Conservation (phyloP, 2,329 filamentous ascomycete species). For the Fusarium nelsonii region DNA sequence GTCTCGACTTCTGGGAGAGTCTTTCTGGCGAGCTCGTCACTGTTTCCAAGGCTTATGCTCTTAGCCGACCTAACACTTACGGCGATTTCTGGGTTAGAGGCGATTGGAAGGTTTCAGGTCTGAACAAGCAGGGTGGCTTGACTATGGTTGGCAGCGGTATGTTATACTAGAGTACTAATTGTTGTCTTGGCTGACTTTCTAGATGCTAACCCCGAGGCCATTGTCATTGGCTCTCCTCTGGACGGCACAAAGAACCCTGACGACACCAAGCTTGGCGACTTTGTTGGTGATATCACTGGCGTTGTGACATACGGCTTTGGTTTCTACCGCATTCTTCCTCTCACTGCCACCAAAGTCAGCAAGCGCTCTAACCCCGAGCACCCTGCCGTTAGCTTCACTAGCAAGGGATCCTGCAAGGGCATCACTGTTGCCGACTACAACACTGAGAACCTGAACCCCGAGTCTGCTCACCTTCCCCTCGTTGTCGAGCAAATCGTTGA, state of each 20-base stretch:
- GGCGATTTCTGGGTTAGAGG: constrained; percentile 78
- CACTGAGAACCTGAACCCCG: constrained; percentile 74
- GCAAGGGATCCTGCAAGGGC: constrained; percentile 68
- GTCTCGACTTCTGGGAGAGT: constrained; percentile 81
- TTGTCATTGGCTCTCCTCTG: constrained; percentile 73
- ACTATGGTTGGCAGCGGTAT: constrained; percentile 69
- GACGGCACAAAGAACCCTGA: constrained; percentile 72
- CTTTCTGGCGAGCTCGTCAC: constrained; percentile 76
- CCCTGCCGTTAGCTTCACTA: constrained; percentile 64
- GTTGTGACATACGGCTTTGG: constrained; percentile 74
- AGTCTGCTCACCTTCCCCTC: constrained; percentile 65
- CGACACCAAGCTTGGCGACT: constrained; percentile 73
- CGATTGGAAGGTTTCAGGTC: constrained; percentile 71
- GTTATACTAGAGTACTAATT: background rate
- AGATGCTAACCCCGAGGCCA: constrained; percentile 78
- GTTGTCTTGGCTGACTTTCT: constrained; percentile 18
- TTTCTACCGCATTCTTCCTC: constrained; percentile 76
- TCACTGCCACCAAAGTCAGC: constrained; percentile 66
- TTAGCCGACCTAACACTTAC: constrained; percentile 72
- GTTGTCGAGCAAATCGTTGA: constrained; percentile 75
- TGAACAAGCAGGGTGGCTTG: constrained; percentile 72
- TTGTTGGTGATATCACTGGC: constrained; percentile 75
- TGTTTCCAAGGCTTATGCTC: constrained; percentile 66
- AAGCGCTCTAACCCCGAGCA: constrained; percentile 61
- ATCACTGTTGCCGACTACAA: constrained; percentile 77